Evolutionary conservation across 345 rosid genomes (phyloP), one percentile per base, ranked within the genome.

Genomic region (Isatis tinctoria): DNA sequence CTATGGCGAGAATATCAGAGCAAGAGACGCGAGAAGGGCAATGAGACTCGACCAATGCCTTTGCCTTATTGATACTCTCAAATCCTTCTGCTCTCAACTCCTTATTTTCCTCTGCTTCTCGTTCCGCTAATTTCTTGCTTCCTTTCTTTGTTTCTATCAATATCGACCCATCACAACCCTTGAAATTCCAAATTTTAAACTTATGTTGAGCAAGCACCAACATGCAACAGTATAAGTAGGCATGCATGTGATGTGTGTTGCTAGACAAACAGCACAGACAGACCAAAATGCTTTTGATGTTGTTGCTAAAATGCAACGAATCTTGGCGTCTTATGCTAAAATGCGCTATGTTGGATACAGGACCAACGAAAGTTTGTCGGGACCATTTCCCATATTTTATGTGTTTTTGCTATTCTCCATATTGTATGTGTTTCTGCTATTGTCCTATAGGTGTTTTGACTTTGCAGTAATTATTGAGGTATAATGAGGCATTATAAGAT

Each of bases 161-260:
- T 71, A 93, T 83, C 8, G 98, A 90, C 3, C 80, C 98, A 78
- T 93, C 98, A 60, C 97, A 93, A 0, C 98, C 98, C 98, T 93
- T 57, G 78, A 68, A 12, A 41, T 26, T 35, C 28, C n/a, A 45
- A 9, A 8, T 1, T n/a, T 62, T 52, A 18, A 63, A 41, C 2
- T 52, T 9, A 7, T 33, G 0, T 30, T 63, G 13, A 41, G 33
- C 16, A 54, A 14, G 36, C 33, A 52, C 7, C 26, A 33, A 10
- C 47, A 12, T 6, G 33, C 33, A 30, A 30, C 33, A 43, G 32
- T 51, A 30, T 5, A 47, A 18, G 26, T 47, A 45, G 47, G 35
- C 37, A 33, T 33, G 37, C 66, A 59, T 59, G 48, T 45, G 66
- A 58, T 58, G 62, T 33, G 37, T 27, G 27, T 53, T 13, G 28